phyloP scores from a whole-genome alignment of 331 rosid species.

The Quercus tomentella region DNA sequence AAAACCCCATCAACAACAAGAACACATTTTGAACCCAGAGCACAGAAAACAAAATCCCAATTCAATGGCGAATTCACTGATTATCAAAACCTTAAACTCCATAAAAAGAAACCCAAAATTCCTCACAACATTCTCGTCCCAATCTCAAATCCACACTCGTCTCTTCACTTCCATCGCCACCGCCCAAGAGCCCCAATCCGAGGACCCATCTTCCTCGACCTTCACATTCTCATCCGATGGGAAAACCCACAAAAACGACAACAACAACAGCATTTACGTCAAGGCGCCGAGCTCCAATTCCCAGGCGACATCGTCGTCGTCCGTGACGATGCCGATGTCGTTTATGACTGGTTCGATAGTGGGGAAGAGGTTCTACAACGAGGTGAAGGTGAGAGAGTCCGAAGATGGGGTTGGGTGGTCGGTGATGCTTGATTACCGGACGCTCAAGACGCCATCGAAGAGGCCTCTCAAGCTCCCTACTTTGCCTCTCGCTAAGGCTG shows the following conservation, averaged over 20 bases:
- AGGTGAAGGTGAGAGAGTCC: constrained; percentile 59
- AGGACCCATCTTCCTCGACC: background rate
- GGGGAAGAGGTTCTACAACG: constrained; percentile 77
- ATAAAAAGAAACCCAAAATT: constrained; percentile 14
- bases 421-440: constrained; percentile 91
- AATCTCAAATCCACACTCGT: constrained; percentile 13
- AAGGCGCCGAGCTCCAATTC: constrained; percentile 38
- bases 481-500: constrained; percentile 71
- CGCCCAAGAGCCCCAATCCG: constrained; percentile 31
- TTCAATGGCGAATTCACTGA: constrained; percentile 49
- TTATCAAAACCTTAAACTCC: constrained; percentile 32
- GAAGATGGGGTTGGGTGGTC: constrained; percentile 86
- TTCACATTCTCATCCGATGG: no score
- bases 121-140: constrained; percentile 18
- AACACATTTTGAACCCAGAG: background rate
- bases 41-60: background rate
- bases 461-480: constrained; percentile 84
- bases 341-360: constrained; percentile 92
- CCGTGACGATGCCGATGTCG: constrained; percentile 92
- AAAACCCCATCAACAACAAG: background rate
- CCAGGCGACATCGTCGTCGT: constrained; percentile 34
- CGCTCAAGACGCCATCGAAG: constrained; percentile 81
- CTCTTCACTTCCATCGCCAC: constrained; percentile 32
- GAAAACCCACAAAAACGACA: background rate
- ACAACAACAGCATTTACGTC: constrained; percentile 34